These are phyloP conservation scores for Candida pseudofarinosa DNA, from an alignment of 805 yeast species.

Conservation along the genomic window DNA sequence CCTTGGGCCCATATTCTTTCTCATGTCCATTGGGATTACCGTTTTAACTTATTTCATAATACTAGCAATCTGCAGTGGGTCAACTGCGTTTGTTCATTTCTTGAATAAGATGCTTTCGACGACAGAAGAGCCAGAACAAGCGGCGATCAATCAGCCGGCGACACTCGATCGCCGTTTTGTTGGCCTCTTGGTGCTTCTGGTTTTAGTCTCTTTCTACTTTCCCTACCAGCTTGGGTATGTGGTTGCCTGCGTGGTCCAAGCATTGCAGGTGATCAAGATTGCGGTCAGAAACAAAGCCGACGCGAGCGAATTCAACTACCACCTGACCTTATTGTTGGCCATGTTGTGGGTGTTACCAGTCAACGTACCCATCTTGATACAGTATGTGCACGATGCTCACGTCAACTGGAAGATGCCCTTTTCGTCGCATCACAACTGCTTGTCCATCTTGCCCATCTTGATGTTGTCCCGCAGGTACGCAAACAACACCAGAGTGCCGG, in stretches of 20 bases:
- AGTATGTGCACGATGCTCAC: slow-evolving; percentile 75
- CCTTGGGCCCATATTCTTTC: slow-evolving; percentile 54
- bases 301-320: slow-evolving; percentile 49
- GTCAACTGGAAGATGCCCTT: slow-evolving; percentile 81
- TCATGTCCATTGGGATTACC: slow-evolving; percentile 44
- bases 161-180: slow-evolving; percentile 19
- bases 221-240: slow-evolving; percentile 81
- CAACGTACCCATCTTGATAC: slow-evolving; percentile 72
- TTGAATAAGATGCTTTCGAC: not conserved
- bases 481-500: slow-evolving; percentile 46
- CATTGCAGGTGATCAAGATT: slow-evolving; percentile 43
- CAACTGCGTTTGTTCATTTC: not conserved
- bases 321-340: slow-evolving; percentile 57
- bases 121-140: not conserved
- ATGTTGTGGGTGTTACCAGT: slow-evolving; percentile 80
- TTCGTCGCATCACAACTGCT: slow-evolving; percentile 77
- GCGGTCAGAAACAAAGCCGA: slow-evolving; percentile 3
- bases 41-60: slow-evolving; percentile 27
- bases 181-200: slow-evolving; percentile 32
- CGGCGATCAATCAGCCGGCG: not conserved
- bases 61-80: slow-evolving; percentile 9
- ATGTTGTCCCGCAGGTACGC: slow-evolving; percentile 53
- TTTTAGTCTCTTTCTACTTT: slow-evolving; percentile 53
- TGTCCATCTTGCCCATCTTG: slow-evolving; percentile 73
- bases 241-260: slow-evolving; percentile 57